Evolutionary conservation across 768 basidiomycete genomes (phyloP).

Genomic region (Rhizopogon vesiculosus): DNA sequence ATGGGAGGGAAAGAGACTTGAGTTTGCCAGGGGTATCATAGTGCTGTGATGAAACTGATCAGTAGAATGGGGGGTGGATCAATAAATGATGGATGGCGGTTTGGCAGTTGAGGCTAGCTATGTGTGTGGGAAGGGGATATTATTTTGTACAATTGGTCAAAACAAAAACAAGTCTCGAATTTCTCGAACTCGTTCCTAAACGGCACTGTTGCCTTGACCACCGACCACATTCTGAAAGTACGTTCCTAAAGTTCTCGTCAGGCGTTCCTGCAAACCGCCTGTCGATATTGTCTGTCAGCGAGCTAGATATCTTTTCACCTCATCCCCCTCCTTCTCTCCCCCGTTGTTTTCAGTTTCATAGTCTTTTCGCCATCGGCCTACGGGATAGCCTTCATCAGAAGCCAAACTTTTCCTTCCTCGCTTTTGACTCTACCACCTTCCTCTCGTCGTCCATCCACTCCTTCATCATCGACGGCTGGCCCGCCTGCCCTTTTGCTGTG

Average conservation of each 20-base stretch:
- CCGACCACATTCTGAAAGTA: slow-evolving; percentile 30
- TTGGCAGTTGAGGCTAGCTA: not conserved
- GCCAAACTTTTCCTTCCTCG: not conserved
- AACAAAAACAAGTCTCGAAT: not conserved
- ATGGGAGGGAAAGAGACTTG: slow-evolving; percentile 37
- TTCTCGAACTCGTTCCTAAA: slow-evolving; percentile 9
- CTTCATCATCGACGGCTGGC: slow-evolving; percentile 46
- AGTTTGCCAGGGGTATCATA: not conserved
- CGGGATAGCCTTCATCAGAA: slow-evolving; percentile 9
- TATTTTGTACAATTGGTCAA: not conserved
- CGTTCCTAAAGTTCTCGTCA: slow-evolving; percentile 27
- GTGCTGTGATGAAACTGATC: not conserved
- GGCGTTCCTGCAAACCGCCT: slow-evolving; percentile 10
- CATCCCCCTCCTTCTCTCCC: not conserved
- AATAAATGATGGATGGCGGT: not conserved
- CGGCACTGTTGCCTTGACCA: slow-evolving; percentile 50
- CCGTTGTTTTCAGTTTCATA: slow-evolving; percentile 21
- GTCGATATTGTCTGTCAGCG: no score
- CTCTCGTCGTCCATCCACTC: slow-evolving; percentile 12
- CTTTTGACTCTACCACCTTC: not conserved
- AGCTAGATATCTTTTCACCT: not conserved
- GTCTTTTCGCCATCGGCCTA: slow-evolving; percentile 20
- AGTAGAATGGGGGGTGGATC: not conserved
- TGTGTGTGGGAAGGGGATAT: not conserved
- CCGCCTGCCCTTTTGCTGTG: slow-evolving; percentile 36